Conservation (phyloP, 2,329 filamentous ascomycete genomes). For the Seiridium cupressi region DNA sequence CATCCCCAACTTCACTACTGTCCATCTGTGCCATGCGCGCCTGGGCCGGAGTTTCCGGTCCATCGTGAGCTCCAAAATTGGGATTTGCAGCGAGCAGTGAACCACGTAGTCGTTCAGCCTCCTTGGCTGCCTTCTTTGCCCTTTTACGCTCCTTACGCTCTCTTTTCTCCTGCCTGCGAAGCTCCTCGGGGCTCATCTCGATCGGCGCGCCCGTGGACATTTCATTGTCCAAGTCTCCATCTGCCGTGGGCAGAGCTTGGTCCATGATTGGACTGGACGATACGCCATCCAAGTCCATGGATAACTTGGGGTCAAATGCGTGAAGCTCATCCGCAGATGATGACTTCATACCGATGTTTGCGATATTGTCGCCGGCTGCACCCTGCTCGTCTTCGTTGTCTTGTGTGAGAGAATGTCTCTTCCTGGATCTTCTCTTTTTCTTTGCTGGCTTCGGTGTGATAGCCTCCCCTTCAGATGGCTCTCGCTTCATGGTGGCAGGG, state of each 20-base stretch:
- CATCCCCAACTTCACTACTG: conserved; percentile 5
- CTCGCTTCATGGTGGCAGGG: not conserved
- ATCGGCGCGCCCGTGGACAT: conserved; percentile 1
- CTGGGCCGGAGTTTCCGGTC: not conserved
- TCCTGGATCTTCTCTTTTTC: not conserved
- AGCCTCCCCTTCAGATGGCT: not conserved
- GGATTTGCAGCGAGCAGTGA: conserved; percentile 3
- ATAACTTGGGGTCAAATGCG: not conserved
- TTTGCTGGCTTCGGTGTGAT: not conserved
- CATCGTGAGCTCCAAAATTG: conserved; percentile 3
- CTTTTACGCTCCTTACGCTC: conserved; percentile 35
- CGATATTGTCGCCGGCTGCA: not conserved
- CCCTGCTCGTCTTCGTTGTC: not conserved
- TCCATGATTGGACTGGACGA: not conserved
- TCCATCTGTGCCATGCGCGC: conserved; percentile 6
- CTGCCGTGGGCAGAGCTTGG: not conserved
- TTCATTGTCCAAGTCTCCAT: not conserved
- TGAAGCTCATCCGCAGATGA: not conserved
- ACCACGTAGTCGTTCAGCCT: not conserved
- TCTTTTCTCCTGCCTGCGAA: not conserved
- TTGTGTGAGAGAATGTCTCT: not conserved
- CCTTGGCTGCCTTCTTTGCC: conserved; percentile 37
- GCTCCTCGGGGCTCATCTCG: not conserved
- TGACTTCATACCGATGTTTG: not conserved
- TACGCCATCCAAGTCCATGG: not conserved